These are phyloP conservation scores for Talaromyces sp. DNA, from an alignment of 2,329 filamentous ascomycete species.

Conservation along the genomic window DNA sequence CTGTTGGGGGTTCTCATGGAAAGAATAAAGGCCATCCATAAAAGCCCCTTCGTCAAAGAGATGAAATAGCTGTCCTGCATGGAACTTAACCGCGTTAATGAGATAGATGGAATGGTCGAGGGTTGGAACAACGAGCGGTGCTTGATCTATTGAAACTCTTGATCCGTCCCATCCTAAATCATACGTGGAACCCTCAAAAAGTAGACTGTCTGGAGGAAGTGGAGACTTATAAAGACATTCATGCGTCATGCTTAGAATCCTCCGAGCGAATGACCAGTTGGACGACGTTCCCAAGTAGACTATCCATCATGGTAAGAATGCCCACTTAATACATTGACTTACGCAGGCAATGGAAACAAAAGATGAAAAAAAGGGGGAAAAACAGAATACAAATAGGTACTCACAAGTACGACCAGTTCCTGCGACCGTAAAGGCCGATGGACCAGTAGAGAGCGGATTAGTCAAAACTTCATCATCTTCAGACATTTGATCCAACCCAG, in stretches of 20 bases:
- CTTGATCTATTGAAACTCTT: constrained; percentile 10
- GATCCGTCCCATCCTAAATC: not conserved
- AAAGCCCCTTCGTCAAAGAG: constrained; percentile 50
- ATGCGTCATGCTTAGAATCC: not conserved
- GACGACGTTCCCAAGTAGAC: not conserved
- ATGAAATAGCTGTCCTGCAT: constrained; percentile 48
- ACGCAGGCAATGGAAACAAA: too few species aligned
- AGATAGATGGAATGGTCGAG: constrained; percentile 46
- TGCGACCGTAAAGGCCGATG: not conserved
- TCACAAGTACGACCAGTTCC: not conserved
- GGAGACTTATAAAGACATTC: not conserved
- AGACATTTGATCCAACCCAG: not conserved
- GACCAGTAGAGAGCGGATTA: not conserved
- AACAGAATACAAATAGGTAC: not conserved
- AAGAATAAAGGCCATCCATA: constrained; percentile 38
- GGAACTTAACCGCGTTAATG: constrained; percentile 51
- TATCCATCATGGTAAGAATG: not conserved
- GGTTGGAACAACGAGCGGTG: constrained; percentile 37
- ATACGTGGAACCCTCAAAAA: not conserved
- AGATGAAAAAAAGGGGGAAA: not conserved
- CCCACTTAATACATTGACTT: not conserved
- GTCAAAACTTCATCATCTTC: not conserved
- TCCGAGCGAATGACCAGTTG: not conserved
- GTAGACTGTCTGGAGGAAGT: not conserved
- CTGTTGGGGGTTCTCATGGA: constrained; percentile 32